Base-by-base conservation (phyloP, 2,329 filamentous ascomycete genomes). In the Aspergillus latus region DNA sequence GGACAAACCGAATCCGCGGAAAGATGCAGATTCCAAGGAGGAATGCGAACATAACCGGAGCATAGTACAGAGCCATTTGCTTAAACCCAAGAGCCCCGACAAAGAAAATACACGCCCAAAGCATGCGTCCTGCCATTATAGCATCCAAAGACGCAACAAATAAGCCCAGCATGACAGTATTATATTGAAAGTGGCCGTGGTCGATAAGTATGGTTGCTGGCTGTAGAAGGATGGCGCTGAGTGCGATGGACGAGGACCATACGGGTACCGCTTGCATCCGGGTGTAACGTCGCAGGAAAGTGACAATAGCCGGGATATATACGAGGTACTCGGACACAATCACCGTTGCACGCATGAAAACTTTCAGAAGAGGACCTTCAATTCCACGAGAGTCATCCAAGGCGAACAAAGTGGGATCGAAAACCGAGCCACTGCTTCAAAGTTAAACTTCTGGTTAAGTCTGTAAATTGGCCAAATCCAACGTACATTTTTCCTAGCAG, bases 11-110 rank as follows among this genome's bases (percentile, higher is more conserved):
- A 66, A 92, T 74, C 9, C 80, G 80, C 0, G 92, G 92, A 61
- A 87, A 88, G n/a, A 95, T 66, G 69, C 92, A 97, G 67, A 87
- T 86, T 7, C 93, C 94, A 0, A 97, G 79, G 1, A 99, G 85
- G 68, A 92, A 99, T 32, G 91, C 88, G 72, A 97, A 97, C 56
- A 97, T 87, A 16, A 88, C 87, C 11, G 95, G 92, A 2, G 95
- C 92, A 74, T 97, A 99, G 77, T 97, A 99, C 13, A 99, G 81
- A 1, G 93, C 93, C 95, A 99, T 99, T 74, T 99, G 94, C 79
- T 99, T 99, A 81, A 97, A 99, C 5, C 91, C 91, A n/a, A 99
- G 80, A 2, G 93, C 90, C 13, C 84, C 85, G 5, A 99, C 94
- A 66, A 99, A 99, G 78, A 96, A 96, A 57, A 96, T 84, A 60